Evolutionary conservation across 1,284 basidiomycete species (phyloP).

Genomic region (Marasmius sp.): DNA sequence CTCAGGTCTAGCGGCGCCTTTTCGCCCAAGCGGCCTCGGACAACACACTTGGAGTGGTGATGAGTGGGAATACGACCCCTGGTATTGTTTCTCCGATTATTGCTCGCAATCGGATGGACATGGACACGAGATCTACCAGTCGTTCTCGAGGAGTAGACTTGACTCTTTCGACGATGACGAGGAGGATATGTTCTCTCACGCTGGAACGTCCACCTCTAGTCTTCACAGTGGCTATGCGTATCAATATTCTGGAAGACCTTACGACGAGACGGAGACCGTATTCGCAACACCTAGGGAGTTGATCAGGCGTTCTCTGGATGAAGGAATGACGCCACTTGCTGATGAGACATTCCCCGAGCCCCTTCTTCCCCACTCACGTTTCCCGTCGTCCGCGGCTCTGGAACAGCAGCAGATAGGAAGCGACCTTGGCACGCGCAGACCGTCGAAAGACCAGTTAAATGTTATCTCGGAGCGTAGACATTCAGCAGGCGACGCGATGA

Average conservation of each 20-base stretch:
- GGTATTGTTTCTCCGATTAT: not conserved
- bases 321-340: too few species aligned
- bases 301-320: too few species aligned
- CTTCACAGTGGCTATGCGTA: not conserved
- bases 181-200: not conserved
- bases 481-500: too few species aligned
- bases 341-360: too few species aligned
- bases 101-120: conserved; percentile 15
- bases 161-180: not conserved
- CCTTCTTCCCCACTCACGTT: too few species aligned
- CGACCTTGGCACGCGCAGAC: too few species aligned
- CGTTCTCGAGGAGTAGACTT: conserved; percentile 1
- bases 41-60: conserved; percentile 33
- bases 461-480: too few species aligned
- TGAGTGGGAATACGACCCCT: conserved; percentile 29
- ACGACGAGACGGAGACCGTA: not conserved
- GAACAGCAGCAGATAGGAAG: too few species aligned
- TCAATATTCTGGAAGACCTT: not conserved
- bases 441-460: too few species aligned
- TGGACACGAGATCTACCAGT: conserved; percentile 1
- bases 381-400: too few species aligned
- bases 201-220: not conserved
- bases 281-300: too few species aligned
- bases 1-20: conserved; percentile 43
- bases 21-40: conserved; percentile 38